Evolutionary conservation across 192 early-diverging fungal genomes (phyloP).

Genomic region (Irineochytrium annulatum): DNA sequence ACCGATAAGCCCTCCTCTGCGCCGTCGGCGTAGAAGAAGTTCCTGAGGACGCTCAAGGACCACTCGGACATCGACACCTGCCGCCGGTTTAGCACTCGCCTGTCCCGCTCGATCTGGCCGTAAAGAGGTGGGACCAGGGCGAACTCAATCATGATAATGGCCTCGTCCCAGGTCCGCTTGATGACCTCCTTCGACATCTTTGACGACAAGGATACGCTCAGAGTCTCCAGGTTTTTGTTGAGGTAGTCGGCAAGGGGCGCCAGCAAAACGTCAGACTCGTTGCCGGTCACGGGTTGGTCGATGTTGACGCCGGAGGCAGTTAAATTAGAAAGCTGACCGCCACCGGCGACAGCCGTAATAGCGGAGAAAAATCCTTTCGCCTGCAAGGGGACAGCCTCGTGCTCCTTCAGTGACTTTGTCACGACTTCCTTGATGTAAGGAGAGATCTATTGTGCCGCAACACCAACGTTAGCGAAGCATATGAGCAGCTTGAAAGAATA

Average conservation of each 20-base stretch:
- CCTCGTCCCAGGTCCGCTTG: slow-evolving; percentile 52
- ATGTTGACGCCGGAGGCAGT: slow-evolving; percentile 37
- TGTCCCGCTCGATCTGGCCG: slow-evolving; percentile 44
- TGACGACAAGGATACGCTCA: slow-evolving; percentile 38
- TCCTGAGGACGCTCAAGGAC: slow-evolving; percentile 31
- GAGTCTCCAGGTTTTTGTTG: slow-evolving; percentile 51
- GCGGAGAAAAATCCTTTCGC: slow-evolving; percentile 43
- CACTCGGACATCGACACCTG: slow-evolving; percentile 40
- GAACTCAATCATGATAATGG: slow-evolving; percentile 32
- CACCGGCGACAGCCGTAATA: slow-evolving; percentile 27
- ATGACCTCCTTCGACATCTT: slow-evolving; percentile 56
- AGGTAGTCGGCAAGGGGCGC: slow-evolving; percentile 50
- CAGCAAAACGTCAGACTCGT: slow-evolving; percentile 41
- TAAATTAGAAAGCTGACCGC: slow-evolving; percentile 48
- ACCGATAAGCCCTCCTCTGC: slow-evolving; percentile 40
- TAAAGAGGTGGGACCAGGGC: slow-evolving; percentile 46
- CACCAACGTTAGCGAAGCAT: slow-evolving; percentile 1
- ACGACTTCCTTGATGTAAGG: slow-evolving; percentile 43
- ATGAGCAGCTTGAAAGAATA: slow-evolving; percentile 15
- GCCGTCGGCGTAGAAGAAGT: slow-evolving; percentile 54
- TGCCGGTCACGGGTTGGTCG: slow-evolving; percentile 21
- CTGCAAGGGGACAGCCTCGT: slow-evolving; percentile 47
- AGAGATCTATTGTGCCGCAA: slow-evolving; percentile 30
- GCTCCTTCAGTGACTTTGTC: slow-evolving; percentile 43
- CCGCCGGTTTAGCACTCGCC: slow-evolving; percentile 42